These are phyloP conservation scores for Fusarium praegraminearum DNA, from an alignment of 2,329 filamentous ascomycete species.

Conservation along the genomic window DNA sequence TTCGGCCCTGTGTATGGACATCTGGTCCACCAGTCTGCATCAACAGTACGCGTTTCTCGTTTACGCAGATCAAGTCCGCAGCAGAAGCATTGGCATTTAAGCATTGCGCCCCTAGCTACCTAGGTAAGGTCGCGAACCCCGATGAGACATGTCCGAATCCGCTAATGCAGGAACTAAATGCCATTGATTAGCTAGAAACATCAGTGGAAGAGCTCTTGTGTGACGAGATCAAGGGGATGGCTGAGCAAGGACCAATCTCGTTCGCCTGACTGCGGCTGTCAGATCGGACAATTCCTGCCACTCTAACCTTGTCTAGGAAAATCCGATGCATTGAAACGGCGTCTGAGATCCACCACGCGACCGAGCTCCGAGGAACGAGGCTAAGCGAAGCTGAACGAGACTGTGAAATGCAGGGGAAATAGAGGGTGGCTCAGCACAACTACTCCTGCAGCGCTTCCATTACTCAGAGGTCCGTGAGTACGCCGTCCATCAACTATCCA, in stretches of 20 bases:
- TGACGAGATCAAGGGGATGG: not conserved
- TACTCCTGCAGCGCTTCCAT: not conserved
- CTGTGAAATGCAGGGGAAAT: not conserved
- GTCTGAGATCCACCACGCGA: not conserved
- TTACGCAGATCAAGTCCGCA: not conserved
- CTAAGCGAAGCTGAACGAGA: conserved; percentile 20
- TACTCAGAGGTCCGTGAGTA: not conserved
- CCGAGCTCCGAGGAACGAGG: not conserved
- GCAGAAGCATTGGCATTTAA: not conserved
- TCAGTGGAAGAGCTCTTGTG: not conserved
- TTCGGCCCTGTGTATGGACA: not conserved
- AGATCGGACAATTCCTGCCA: not conserved
- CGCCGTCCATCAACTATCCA: too few species aligned
- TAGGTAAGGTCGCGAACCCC: not conserved
- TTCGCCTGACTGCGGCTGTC: not conserved
- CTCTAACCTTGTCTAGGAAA: not conserved
- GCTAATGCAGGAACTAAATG: not conserved
- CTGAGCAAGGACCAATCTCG: not conserved
- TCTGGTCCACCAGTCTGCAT: not conserved
- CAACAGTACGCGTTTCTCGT: not conserved
- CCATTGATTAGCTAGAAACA: not conserved
- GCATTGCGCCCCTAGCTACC: not conserved
- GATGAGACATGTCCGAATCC: not conserved
- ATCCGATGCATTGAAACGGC: not conserved
- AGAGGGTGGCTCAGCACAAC: not conserved